Base-by-base conservation (phyloP, 2,329 filamentous ascomycete species). In the Scytalidium lignicola region DNA sequence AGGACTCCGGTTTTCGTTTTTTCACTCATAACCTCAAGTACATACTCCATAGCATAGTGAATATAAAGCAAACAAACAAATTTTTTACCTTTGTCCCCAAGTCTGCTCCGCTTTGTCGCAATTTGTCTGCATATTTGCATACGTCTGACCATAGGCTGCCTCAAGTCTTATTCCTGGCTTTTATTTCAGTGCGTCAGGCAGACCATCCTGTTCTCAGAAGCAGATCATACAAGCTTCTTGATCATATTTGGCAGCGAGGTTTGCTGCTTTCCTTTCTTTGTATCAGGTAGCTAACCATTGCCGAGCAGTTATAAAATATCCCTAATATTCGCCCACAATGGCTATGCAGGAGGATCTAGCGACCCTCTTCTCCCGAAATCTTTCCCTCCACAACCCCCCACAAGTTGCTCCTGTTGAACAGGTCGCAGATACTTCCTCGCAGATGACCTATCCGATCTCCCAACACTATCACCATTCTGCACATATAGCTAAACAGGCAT, bases 401-500 rank as follows among this genome's bases (percentile, higher is more conserved):
- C 41, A 51, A 43, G 52, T 61, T 59, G 53, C 59, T 40, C 61
- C 63, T 26, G 54, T 58, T 54, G 56, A 66, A 62, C 48, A 64
- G 61, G 48, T 54, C 53, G 45, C 49, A 50, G 44, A 53, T 57
- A 50, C 32, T n/a, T 37, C 32, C 48, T 61, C 58, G 56, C 65
- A 41, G 65, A 74, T 88, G 54, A 74, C 79, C 54, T 95, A 93
- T 70, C 83, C 78, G 51, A 81, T 88, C 58, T 87, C 88, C 9
- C 85, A 88, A 62, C 90, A 95, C 67, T 95, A 95, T 67, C 85
- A 86, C 55, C 89, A 91, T 63, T 90, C 88, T 8, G 74, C 85
- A 41, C 88, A 95, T 64, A 64, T 84, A 53, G 73, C 64, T 43
- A 72, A 74, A 47, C 65, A 73, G 22, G 61, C 66, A 1, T 68